A percentile compares a stretch with the other conserved stretches of the same genome.
These are phyloP conservation scores for Haplosporangium sp. DNA, from an alignment of 371 early-diverging fungal species.

Conservation along the genomic window DNA sequence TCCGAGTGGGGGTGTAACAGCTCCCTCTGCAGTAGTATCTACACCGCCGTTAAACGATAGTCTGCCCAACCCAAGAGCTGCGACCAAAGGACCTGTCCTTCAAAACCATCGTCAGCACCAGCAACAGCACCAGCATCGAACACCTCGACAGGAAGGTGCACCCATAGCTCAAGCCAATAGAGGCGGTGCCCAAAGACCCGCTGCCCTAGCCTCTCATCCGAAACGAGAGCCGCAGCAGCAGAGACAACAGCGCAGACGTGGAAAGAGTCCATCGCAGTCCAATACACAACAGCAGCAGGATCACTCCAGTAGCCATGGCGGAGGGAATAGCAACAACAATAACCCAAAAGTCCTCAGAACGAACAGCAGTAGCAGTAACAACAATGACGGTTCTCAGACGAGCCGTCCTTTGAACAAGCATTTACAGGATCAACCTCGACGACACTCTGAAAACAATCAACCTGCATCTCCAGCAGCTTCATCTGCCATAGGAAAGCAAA, in stretches of 20 bases:
- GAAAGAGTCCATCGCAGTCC: neutral
- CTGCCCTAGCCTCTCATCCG: neutral
- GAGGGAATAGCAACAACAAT: neutral
- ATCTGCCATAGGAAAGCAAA: neutral
- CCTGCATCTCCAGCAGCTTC: neutral
- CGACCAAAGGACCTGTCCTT: neutral
- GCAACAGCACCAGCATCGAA: slow-evolving; percentile 1
- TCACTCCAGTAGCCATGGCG: slow-evolving; percentile 11
- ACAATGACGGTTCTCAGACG: slow-evolving; percentile 2
- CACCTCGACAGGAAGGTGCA: too few relatives aligned
- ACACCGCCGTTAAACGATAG: neutral
- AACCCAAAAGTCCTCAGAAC: neutral
- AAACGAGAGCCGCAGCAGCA: slow-evolving; percentile 15
- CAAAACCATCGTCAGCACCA: neutral
- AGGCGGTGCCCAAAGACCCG: neutral
- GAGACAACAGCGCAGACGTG: neutral
- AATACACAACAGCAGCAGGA: neutral
- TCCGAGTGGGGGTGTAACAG: neutral
- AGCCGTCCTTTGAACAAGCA: slow-evolving; percentile 33
- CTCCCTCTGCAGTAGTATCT: slow-evolving; percentile 17
- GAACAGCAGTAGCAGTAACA: slow-evolving; percentile 2
- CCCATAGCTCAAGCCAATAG: too few relatives aligned
- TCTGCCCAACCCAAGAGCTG: neutral
- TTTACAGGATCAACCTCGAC: neutral
- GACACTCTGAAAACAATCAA: neutral